These are phyloP conservation scores for Sugiyamaella pinicola DNA, from an alignment of 1,139 yeast species.

Conservation along the genomic window DNA sequence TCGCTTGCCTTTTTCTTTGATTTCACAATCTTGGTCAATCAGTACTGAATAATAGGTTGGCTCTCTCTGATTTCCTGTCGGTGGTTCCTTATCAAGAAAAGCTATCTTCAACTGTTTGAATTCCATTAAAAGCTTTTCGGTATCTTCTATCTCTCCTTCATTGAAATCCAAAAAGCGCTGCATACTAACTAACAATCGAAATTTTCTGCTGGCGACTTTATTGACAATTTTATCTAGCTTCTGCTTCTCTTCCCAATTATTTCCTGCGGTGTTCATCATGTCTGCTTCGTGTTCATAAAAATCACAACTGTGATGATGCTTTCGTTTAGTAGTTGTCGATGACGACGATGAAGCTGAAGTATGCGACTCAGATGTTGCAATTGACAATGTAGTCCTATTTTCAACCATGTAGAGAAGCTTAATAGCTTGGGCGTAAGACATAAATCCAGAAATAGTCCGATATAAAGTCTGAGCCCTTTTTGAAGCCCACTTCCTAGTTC, in stretches of 20 bases:
- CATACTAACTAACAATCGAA: conserved; percentile 68
- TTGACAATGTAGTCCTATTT: conserved; percentile 30
- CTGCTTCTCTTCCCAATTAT: conserved; percentile 39
- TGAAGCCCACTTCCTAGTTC: conserved; percentile 85
- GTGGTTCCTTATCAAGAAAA: conserved; percentile 56
- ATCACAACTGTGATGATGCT: neutral
- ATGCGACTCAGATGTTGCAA: neutral
- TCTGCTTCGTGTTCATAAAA: neutral
- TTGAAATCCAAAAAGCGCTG: conserved; percentile 61
- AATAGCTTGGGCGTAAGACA: conserved; percentile 69
- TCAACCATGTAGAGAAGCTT: conserved; percentile 67
- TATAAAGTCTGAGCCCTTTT: conserved; percentile 75
- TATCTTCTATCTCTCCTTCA: conserved; percentile 56
- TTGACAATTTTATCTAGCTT: conserved; percentile 41
- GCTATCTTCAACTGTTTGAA: conserved; percentile 66
- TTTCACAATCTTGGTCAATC: conserved; percentile 54
- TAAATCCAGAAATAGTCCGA: conserved; percentile 76
- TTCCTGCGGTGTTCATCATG: conserved; percentile 39
- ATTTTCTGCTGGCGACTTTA: conserved; percentile 62
- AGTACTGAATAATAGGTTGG: conserved; percentile 60
- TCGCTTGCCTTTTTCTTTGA: conserved; percentile 48
- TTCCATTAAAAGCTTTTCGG: conserved; percentile 57
- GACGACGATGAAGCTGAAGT: neutral
- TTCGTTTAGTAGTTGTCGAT: neutral
- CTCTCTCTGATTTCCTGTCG: conserved; percentile 35